Base-by-base conservation (phyloP, 768 basidiomycete genomes). In the Phanerodontia chrysosporium region DNA sequence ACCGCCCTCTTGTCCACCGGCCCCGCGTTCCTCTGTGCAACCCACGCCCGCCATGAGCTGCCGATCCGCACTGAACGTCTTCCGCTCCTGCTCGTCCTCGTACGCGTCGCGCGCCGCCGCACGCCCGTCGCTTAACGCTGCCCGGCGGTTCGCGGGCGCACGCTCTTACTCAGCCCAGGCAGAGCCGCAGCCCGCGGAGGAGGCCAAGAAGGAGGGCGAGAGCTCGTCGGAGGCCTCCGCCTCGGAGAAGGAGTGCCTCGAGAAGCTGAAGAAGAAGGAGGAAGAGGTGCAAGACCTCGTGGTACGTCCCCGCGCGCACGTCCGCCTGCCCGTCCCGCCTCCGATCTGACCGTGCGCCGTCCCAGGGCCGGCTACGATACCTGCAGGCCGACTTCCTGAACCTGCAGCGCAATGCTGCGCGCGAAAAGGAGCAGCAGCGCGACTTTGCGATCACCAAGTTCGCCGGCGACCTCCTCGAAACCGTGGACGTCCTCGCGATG, bases 351-450 rank as follows among this genome's bases (percentile, higher is more conserved):
- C n/a, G 22, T 21, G 18, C 45, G n/a, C 53, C n/a, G n/a, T n/a
- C 12, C 9, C 39, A 97, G 96, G 81, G 86, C 70, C 91, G 94
- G 62, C 80, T 97, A 66, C 87, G 90, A 49, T 97, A 98, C 71
- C 80, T 92, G 58, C 89, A 95, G 70, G 97, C 97, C 66, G 97
- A 99, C 76, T 95, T 94, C 74, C 76, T 96, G 45, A 99, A 98
- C 73, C 80, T 97, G 45, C 94, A 95, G 70, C 90, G 95, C 57
- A 93, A 95, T 67, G 83, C 94, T 55, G 87, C 87, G 28, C 83
- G 90, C 60, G 97, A 98, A 76, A 93, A 90, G 78, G 86, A 90
- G 69, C 92, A 95, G 72, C 90, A 93, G 30, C 85, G 87, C 59
- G 93, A 97, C 73, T 98, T 89, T 74, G 95, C 95, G 59, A 95